A percentile compares a stretch with the other conserved stretches of the same genome.
Conservation (phyloP, 2,329 filamentous ascomycete species). For the Epichloe bromicola region DNA sequence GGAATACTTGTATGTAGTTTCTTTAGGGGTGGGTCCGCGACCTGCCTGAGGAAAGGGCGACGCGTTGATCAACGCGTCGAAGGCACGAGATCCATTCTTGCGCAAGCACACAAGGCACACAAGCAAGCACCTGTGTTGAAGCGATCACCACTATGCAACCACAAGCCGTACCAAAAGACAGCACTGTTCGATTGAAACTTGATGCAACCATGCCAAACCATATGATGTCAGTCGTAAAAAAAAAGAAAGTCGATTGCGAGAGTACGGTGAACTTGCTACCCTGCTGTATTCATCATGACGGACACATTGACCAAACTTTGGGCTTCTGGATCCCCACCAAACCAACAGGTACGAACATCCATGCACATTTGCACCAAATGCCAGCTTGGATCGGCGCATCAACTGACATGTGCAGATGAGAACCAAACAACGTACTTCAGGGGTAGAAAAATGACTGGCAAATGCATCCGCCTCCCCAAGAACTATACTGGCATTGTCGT, state of each 20-base stretch:
- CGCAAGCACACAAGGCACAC: too few relatives aligned
- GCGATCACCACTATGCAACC: too few relatives aligned
- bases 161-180: not conserved
- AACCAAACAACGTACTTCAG: slow-evolving; percentile 55
- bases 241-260: slow-evolving; percentile 15
- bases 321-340: slow-evolving; percentile 57
- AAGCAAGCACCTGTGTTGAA: too few relatives aligned
- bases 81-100: too few relatives aligned
- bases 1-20: too few relatives aligned
- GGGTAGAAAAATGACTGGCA: slow-evolving; percentile 65
- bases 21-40: too few relatives aligned
- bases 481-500: slow-evolving; percentile 56
- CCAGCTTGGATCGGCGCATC: not conserved
- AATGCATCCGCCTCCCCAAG: slow-evolving; percentile 51
- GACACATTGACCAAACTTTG: slow-evolving; percentile 48
- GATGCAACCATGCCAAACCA: slow-evolving; percentile 25
- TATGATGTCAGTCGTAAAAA: slow-evolving; percentile 27
- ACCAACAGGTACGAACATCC: slow-evolving; percentile 26
- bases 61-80: too few relatives aligned
- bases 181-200: not conserved
- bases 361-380: not conserved
- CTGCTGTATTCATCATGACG: slow-evolving; percentile 68
- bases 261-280: slow-evolving; percentile 62
- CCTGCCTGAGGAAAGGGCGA: too few relatives aligned
- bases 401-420: slow-evolving; percentile 26